phyloP scores from a whole-genome alignment of 2,329 filamentous ascomycete genomes.

The Furcasterigmium sp. region DNA sequence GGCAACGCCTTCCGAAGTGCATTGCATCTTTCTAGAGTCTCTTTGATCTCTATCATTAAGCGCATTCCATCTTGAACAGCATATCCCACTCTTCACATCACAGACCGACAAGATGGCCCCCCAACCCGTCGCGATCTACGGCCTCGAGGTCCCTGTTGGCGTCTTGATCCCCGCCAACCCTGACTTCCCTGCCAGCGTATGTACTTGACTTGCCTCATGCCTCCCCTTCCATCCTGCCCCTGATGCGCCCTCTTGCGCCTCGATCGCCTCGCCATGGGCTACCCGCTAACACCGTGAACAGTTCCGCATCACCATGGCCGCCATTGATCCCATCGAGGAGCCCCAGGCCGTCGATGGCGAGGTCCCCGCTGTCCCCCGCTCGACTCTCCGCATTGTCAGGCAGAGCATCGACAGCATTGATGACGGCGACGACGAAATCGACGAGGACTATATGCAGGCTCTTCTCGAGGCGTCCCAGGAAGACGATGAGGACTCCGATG shows the following conservation, averaged over 20 bases:
- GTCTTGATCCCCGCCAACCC: conserved; percentile 73
- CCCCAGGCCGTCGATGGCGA: conserved; percentile 60
- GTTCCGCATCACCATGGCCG: conserved; percentile 99
- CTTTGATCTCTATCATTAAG: conserved; percentile 6
- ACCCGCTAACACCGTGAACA: conserved; percentile 34
- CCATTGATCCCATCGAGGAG: conserved; percentile 82
- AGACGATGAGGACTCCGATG: conserved; percentile 48
- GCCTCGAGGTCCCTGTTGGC: conserved; percentile 83
- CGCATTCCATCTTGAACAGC: conserved; percentile 7
- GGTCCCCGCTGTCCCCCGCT: conserved; percentile 60
- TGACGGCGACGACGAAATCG: conserved; percentile 56
- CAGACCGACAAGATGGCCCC: conserved; percentile 43
- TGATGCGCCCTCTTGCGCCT: background rate
- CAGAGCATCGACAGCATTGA: conserved; percentile 54
- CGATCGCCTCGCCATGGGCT: conserved; percentile 3
- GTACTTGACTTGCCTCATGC: conserved; percentile 27
- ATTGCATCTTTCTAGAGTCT: background rate
- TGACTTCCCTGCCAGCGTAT: conserved; percentile 79
- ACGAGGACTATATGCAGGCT: conserved; percentile 59
- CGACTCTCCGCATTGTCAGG: conserved; percentile 89
- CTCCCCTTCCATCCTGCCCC: background rate
- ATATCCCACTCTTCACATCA: conserved; percentile 4
- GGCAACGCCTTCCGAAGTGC: too few species aligned
- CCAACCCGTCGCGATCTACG: conserved; percentile 76
- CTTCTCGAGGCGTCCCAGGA: conserved; percentile 46